These are phyloP conservation scores for Cercophora samala DNA, from an alignment of 495 filamentous ascomycete genomes.

Conservation along the genomic window DNA sequence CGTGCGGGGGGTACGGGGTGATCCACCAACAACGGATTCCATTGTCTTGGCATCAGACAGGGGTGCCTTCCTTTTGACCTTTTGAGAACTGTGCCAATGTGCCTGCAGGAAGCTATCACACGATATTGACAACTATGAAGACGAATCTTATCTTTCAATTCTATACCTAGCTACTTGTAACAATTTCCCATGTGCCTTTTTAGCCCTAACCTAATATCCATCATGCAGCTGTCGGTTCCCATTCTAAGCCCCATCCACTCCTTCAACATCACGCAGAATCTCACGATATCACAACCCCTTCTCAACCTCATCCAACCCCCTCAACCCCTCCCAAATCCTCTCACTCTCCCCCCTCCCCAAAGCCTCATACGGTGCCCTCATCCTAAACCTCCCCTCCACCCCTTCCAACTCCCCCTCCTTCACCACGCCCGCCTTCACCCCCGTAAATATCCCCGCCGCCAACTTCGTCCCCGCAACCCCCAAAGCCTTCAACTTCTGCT, in stretches of 20 bases:
- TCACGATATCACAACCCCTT: slow-evolving; percentile 7
- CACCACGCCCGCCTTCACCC: slow-evolving; percentile 54
- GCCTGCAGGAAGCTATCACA: background rate
- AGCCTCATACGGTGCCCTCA: slow-evolving; percentile 57
- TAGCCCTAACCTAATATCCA: too few species aligned
- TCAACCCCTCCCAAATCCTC: slow-evolving; percentile 49
- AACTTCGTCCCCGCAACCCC: slow-evolving; percentile 67
- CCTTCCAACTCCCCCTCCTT: slow-evolving; percentile 53
- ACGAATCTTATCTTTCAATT: background rate
- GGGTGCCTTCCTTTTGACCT: slow-evolving; percentile 1
- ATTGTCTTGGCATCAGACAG: background rate
- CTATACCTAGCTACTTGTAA: background rate
- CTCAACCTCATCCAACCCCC: slow-evolving; percentile 49
- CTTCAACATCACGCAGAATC: background rate
- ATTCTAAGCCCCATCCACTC: background rate
- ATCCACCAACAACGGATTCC: background rate
- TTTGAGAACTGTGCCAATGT: background rate
- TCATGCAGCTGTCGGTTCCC: background rate
- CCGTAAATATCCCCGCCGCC: slow-evolving; percentile 55
- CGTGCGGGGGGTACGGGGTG: background rate
- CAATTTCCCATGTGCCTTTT: background rate
- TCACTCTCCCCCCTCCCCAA: slow-evolving; percentile 48
- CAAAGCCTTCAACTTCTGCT: slow-evolving; percentile 52
- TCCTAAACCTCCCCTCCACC: slow-evolving; percentile 53
- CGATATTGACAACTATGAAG: too few species aligned